phyloP scores from a whole-genome alignment of 768 basidiomycete genomes.

The Dacryopinax primogenitus region DNA sequence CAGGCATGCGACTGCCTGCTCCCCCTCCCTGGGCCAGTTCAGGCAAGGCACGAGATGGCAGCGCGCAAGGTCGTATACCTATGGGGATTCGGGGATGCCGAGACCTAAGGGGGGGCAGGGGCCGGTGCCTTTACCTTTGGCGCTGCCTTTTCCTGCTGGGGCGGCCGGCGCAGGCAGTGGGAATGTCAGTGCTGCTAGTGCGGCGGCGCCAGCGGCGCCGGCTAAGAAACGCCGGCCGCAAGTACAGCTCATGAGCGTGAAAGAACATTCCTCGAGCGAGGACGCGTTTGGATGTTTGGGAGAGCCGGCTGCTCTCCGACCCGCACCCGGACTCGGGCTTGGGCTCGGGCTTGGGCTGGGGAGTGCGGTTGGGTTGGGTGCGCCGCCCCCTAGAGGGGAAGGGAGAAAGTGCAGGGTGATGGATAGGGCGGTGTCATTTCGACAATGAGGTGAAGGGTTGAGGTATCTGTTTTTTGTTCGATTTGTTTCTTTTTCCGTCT shows the following conservation, averaged over 20 bases:
- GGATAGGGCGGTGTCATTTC: neutral
- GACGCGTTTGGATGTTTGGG: neutral
- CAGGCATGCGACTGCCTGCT: constrained; percentile 59
- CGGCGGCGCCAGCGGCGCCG: neutral
- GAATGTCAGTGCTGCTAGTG: neutral
- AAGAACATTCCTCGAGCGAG: constrained; percentile 3
- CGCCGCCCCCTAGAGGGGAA: too few relatives aligned
- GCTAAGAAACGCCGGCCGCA: neutral
- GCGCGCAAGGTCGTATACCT: constrained; percentile 82
- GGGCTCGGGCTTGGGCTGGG: too few relatives aligned
- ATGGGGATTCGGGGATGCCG: constrained; percentile 45
- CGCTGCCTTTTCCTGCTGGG: neutral
- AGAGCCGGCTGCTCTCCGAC: too few relatives aligned
- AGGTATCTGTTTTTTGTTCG: too few relatives aligned
- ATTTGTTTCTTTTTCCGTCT: too few relatives aligned
- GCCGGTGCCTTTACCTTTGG: neutral
- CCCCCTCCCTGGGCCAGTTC: constrained; percentile 83
- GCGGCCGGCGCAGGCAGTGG: neutral
- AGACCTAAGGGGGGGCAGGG: too few relatives aligned
- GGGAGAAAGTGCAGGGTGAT: neutral
- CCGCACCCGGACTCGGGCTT: too few relatives aligned
- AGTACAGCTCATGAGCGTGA: neutral
- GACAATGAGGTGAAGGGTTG: too few relatives aligned
- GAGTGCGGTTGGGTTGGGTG: too few relatives aligned
- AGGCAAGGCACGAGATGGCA: constrained; percentile 68